Base-by-base conservation (phyloP, 768 basidiomycete genomes). In the Kwoniella shandongensis region DNA sequence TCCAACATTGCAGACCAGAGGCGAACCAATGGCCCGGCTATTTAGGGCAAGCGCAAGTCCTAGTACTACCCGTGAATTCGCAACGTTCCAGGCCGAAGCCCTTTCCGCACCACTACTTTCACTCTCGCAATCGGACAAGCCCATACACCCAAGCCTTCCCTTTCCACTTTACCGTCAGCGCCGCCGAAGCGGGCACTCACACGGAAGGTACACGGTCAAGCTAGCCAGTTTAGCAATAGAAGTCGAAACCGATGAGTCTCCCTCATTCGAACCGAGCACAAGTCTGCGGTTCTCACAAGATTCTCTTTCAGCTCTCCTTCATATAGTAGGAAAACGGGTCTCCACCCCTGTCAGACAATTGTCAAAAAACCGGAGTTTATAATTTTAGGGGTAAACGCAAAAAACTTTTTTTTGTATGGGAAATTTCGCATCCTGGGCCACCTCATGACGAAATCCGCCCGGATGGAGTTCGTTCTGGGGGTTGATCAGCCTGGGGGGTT, bases 1-100 rank as follows among this genome's bases (percentile, higher is more conserved):
- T 56, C 61, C 61, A 52, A 35, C 53, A 40, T 47, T 59, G 64
- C 64, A 57, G 44, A 52, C 61, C 57, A 32, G 20, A 27, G 44
- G 39, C 27, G 48, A 44, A 40, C 55, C 40, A n/a, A 10, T 1
- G 44, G 49, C 49, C 57, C 26, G 49, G 50, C 49, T 52, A 17
- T 52, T 18, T 13, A 32, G 32, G 32, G 32, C 32, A 32, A 32
- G 32, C 32, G 13, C 32, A 32, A 32, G 32, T 32, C 32, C n/a
- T n/a, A 13, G 13, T 13, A 32, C 6, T 32, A 6, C 32, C 32
- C 32, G 32, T 13, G 32, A 32, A 6, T 6, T 13, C 32, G 32
- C 7, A 32, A 13, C 32, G 32, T n/a, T n/a, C n/a, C n/a, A n/a
- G n/a, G n/a, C n/a, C n/a, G n/a, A n/a, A n/a, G n/a, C n/a, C n/a